Evolutionary conservation across 106 monocot species (phyloP).

Genomic region (Xerophyta viscosa): DNA sequence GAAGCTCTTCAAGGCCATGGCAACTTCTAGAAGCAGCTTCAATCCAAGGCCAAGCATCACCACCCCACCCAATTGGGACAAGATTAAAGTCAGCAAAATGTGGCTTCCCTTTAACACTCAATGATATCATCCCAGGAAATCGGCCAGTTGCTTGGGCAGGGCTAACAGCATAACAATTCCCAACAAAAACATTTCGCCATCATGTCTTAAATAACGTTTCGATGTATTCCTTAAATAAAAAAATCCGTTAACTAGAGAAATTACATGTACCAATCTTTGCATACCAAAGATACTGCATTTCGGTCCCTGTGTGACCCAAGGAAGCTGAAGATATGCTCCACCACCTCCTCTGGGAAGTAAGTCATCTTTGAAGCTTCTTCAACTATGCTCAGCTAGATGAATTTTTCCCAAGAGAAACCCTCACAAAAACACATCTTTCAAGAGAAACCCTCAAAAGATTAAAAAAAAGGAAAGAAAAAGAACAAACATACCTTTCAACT

Average conservation of each 20-base stretch:
- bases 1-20: slow-evolving; percentile 16
- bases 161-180: slow-evolving; percentile 21
- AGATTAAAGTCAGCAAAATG: slow-evolving; percentile 26
- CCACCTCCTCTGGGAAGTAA: slow-evolving; percentile 34
- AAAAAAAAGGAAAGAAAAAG: too few relatives aligned
- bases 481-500: too few relatives aligned
- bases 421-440: too few relatives aligned
- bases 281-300: slow-evolving; percentile 23
- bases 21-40: slow-evolving; percentile 17
- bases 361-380: slow-evolving; percentile 21
- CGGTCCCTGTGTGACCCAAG: slow-evolving; percentile 26
- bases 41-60: slow-evolving; percentile 15
- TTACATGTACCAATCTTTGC: slow-evolving; percentile 34
- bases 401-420: too few relatives aligned
- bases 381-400: too few relatives aligned
- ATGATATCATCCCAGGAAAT: slow-evolving; percentile 19
- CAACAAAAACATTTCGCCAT: slow-evolving; percentile 19
- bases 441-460: too few relatives aligned
- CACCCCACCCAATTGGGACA: slow-evolving; percentile 24
- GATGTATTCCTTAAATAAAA: too few relatives aligned
- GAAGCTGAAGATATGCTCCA: slow-evolving; percentile 29
- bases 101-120: slow-evolving; percentile 23
- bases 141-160: slow-evolving; percentile 6
- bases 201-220: too few relatives aligned
- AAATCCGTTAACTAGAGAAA: too few relatives aligned